Evolutionary conservation across 495 filamentous ascomycete genomes (phyloP).

Genomic region (Parathielavia hyrcaniae): DNA sequence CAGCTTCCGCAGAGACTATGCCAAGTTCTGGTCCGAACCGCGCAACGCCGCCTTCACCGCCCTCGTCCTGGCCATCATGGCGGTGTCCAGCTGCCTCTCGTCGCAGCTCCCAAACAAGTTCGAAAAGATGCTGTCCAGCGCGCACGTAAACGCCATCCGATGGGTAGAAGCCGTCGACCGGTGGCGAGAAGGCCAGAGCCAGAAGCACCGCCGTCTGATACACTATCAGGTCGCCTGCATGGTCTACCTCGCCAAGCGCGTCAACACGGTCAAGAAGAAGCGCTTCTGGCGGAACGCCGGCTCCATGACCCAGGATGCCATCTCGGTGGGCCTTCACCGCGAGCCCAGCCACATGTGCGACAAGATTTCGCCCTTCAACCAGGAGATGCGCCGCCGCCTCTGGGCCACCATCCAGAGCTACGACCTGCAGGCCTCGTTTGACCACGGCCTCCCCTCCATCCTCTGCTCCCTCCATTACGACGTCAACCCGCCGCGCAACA

Average conservation of each 20-base stretch:
- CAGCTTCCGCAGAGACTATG: conserved; percentile 40
- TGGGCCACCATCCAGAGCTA: conserved; percentile 58
- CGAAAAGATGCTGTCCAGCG: conserved; percentile 33
- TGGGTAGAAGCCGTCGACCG: conserved; percentile 39
- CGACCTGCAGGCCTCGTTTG: conserved; percentile 54
- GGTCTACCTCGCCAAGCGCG: conserved; percentile 40
- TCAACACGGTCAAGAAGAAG: conserved; percentile 45
- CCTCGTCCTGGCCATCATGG: conserved; percentile 40
- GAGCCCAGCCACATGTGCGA: conserved; percentile 39
- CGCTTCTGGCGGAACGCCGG: conserved; percentile 52
- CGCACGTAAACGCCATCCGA: conserved; percentile 30
- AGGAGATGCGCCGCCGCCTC: conserved; percentile 60
- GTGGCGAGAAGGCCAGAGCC: conserved; percentile 37
- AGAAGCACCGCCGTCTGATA: conserved; percentile 40
- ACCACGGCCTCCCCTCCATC: conserved; percentile 51
- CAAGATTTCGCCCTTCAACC: conserved; percentile 46
- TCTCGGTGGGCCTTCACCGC: conserved; percentile 52
- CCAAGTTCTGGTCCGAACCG: conserved; percentile 38
- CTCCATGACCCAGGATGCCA: conserved; percentile 50
- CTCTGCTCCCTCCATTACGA: conserved; percentile 37
- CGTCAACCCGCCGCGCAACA: conserved; percentile 36
- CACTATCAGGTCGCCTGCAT: conserved; percentile 45
- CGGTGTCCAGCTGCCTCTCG: conserved; percentile 36
- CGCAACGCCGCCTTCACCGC: conserved; percentile 44
- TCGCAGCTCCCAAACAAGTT: conserved; percentile 32